Evolutionary conservation across 1,284 basidiomycete species (phyloP), one percentile per base, ranked within the genome.

Genomic region (Amylostereum areolatum): DNA sequence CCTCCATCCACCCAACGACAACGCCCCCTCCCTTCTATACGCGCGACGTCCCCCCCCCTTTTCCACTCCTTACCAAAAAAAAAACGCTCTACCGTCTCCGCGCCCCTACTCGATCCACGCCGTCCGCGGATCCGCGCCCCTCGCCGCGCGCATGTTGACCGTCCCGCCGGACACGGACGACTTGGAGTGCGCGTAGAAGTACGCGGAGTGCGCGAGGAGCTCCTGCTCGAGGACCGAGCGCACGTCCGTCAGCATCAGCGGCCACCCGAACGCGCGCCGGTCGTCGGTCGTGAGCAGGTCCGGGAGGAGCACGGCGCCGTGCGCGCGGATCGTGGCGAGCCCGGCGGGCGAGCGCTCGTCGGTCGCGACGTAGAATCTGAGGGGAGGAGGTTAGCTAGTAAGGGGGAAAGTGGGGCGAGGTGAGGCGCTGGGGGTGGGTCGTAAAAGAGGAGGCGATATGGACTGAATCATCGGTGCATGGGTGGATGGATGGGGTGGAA

Each of bases 341-440:
- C 64, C 65, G 0, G 54, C 54, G 0, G 61, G 56, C 47, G 66
- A 60, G n/a, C 70, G 66, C 50, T 77, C 75, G 47, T 75, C 75
- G 6, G 74, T 75, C 1, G 75, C 74, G 18, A 77, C 62, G 55
- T 71, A 77, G 55, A 68, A 76, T 28, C 73, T 66, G 61, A 24
- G n/a, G 28, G 11, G 2, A 27, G n/a, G 55, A n/a, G n/a, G n/a
- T n/a, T n/a, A n/a, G n/a, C n/a, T n/a, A n/a, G n/a, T n/a, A n/a
- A n/a, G n/a, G 42, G 18, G 24, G 50, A 12, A 12, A 46, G 39
- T 10, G 18, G 8, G 27, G 25, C 6, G 27, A 43, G 6, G 33
- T 41, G 18, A 12, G 10, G 4, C 5, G 28, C 5, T 12, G 25
- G 24, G 40, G 48, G n/a, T n/a, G 32, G 2, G 24, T n/a, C n/a